These are phyloP conservation scores for Torulaspora franciscae DNA, from an alignment of 805 yeast genomes.

Conservation along the genomic window DNA sequence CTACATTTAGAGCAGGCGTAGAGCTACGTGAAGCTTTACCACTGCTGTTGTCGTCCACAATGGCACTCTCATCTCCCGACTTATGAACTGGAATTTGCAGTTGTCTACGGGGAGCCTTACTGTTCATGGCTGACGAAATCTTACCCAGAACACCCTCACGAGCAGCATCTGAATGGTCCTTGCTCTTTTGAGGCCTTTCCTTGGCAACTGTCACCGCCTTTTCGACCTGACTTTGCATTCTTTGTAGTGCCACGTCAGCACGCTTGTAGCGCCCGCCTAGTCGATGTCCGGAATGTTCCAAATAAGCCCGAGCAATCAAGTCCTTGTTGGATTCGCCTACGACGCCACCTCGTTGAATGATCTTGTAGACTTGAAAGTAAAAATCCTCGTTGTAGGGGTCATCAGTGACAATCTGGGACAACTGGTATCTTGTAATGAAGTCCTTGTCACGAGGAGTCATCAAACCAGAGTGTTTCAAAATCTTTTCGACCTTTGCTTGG, in stretches of 20 bases:
- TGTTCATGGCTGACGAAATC: slow-evolving; percentile 72
- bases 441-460: slow-evolving; percentile 98
- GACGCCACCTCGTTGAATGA: slow-evolving; percentile 50
- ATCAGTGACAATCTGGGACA: slow-evolving; percentile 92
- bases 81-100: slow-evolving; percentile 49
- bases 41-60: slow-evolving; percentile 13
- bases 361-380: slow-evolving; percentile 86
- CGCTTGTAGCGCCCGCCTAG: slow-evolving; percentile 78
- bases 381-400: slow-evolving; percentile 97
- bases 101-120: slow-evolving; percentile 84
- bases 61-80: slow-evolving; percentile 35
- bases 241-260: slow-evolving; percentile 85
- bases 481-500: slow-evolving; percentile 69
- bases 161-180: slow-evolving; percentile 33
- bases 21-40: slow-evolving; percentile 18
- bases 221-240: slow-evolving; percentile 97
- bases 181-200: slow-evolving; percentile 68
- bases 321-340: slow-evolving; percentile 50
- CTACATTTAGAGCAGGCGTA: slow-evolving; percentile 30
- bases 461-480: slow-evolving; percentile 79
- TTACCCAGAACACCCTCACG: slow-evolving; percentile 88
- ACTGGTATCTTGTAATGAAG: slow-evolving; percentile 87
- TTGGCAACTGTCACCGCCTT: slow-evolving; percentile 94
- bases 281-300: slow-evolving; percentile 88
- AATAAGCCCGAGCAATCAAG: slow-evolving; percentile 86